Evolutionary conservation across 257 asterid genomes (phyloP).

Genomic region (Solanum corneliomulleri): DNA sequence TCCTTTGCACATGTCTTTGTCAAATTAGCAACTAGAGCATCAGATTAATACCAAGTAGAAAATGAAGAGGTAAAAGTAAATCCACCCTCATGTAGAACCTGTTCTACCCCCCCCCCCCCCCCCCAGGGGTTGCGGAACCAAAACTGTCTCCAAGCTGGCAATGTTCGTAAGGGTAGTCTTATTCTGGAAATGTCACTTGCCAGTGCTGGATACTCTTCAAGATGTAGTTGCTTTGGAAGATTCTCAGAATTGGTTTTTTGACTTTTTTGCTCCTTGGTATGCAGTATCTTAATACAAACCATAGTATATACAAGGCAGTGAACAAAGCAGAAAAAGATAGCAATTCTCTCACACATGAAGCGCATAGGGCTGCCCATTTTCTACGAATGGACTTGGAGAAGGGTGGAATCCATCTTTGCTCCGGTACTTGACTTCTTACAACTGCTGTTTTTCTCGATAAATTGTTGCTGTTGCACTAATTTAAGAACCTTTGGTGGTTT

Average conservation of each 20-base stretch:
- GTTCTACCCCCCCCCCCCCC: neutral
- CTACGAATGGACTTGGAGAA: slow-evolving; percentile 78
- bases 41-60: neutral
- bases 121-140: neutral
- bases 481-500: slow-evolving; percentile 9
- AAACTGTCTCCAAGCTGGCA: neutral
- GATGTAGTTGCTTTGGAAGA: neutral
- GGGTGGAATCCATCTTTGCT: slow-evolving; percentile 90
- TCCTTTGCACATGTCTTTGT: neutral
- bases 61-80: neutral
- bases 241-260: neutral
- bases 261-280: slow-evolving; percentile 4
- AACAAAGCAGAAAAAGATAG: slow-evolving; percentile 62
- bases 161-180: neutral
- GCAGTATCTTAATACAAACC: slow-evolving; percentile 81
- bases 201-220: neutral
- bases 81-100: neutral
- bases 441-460: neutral
- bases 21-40: neutral
- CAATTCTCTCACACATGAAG: slow-evolving; percentile 72
- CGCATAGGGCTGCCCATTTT: slow-evolving; percentile 58
- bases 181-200: neutral
- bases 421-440: slow-evolving; percentile 38
- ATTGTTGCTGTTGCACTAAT: neutral
- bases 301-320: slow-evolving; percentile 62